Evolutionary conservation across 2,329 filamentous ascomycete genomes (phyloP), one percentile per base, ranked within the genome.

Genomic region (Colletotrichum sojae): DNA sequence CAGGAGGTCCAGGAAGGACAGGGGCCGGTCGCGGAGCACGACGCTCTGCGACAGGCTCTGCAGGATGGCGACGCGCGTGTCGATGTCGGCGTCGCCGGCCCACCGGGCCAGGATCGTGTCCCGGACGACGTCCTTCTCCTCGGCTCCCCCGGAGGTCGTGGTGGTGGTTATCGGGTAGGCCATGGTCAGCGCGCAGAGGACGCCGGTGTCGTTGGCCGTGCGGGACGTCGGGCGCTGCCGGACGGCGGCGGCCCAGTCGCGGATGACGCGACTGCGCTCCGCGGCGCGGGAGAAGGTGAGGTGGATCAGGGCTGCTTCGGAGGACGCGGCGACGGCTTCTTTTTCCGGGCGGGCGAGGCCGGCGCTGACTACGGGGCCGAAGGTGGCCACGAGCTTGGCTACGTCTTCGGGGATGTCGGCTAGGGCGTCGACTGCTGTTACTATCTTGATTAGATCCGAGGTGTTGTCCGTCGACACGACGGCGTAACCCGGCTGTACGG

Each of bases 21-120:
- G 71, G 4, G 81, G 76, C 49, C 82, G 80, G 31, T 82, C 76
- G 45, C 75, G 78, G 4, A 89, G 76, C 5, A 87, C 76, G 6
- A 79, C 79, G 65, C 84, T 86, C 40, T 80, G 81, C 1, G 83
- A 78, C 31, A 91, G 78, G 57, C 86, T 87, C 67, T 86, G 84
- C 13, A 91, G 78, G 27, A 91, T 85, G 2, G 87, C 82, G 3
- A 86, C 84, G 18, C 85, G 82, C 4, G 84, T 87, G 12, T 89
- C 87, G 16, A 89, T 80, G 22, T 85, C 78, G 2, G 72, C 75
- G 59, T 88, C 86, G 15, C 76, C 78, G 1, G 75, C 73, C 89
- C 89, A 91, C n/a, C 88, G 82, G 54, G 82, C 78, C 16, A 83
- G 73, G 13, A 91, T 77, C 3, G 85, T 82, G 9, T 80, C 73